Evolutionary conservation across 2,329 filamentous ascomycete genomes (phyloP).

Genomic region (Furcasterigmium sp.): DNA sequence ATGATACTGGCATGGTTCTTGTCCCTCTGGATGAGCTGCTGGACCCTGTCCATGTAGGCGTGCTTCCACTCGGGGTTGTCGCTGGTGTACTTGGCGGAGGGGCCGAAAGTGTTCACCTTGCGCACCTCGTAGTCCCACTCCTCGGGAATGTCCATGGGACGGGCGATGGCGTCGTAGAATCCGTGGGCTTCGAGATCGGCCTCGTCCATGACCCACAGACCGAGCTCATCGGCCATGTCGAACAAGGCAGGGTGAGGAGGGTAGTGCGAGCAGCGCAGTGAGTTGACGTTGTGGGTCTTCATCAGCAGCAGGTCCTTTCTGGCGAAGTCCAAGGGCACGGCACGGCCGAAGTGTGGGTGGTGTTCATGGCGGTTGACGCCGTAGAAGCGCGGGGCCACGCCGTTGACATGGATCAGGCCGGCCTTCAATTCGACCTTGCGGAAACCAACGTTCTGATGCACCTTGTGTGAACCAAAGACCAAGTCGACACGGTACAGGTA

Average conservation of each 20-base stretch:
- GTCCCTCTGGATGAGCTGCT: slow-evolving; percentile 60
- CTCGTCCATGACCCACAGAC: slow-evolving; percentile 54
- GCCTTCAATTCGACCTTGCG: slow-evolving; percentile 57
- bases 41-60: slow-evolving; percentile 63
- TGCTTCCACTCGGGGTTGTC: slow-evolving; percentile 56
- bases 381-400: slow-evolving; percentile 52
- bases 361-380: slow-evolving; percentile 69
- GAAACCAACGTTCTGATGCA: slow-evolving; percentile 56
- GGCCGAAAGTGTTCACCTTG: slow-evolving; percentile 48
- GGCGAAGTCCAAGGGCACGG: slow-evolving; percentile 58
- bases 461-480: slow-evolving; percentile 30
- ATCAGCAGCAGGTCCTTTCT: slow-evolving; percentile 58
- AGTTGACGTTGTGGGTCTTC: slow-evolving; percentile 68
- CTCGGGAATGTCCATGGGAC: slow-evolving; percentile 47
- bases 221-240: slow-evolving; percentile 60
- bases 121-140: slow-evolving; percentile 55
- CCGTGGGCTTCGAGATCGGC: slow-evolving; percentile 50
- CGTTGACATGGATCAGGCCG: slow-evolving; percentile 58
- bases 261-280: slow-evolving; percentile 64
- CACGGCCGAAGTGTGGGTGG: slow-evolving; percentile 56
- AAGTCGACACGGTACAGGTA: slow-evolving; percentile 53
- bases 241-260: slow-evolving; percentile 57
- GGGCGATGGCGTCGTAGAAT: slow-evolving; percentile 43
- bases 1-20: slow-evolving; percentile 68
- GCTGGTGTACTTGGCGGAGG: slow-evolving; percentile 53